Conservation (phyloP, 1,139 yeast species). For the Kluyveromyces sp. region DNA sequence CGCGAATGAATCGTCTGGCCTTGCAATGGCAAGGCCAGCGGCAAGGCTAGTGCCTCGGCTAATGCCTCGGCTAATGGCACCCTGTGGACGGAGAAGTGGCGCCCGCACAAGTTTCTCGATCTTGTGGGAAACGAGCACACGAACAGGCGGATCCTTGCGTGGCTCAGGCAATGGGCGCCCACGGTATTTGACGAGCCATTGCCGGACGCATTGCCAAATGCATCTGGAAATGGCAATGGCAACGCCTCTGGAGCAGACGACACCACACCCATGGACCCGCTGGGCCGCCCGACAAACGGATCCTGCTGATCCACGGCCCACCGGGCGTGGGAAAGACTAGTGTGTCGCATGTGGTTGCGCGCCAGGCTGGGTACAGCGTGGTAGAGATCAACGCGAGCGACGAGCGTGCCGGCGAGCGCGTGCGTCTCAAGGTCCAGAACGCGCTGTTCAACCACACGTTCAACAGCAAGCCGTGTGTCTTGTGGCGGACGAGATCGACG, state of each 20-base stretch:
- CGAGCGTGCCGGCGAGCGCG: conserved; percentile 53
- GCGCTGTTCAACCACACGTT: conserved; percentile 60
- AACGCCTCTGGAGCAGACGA: conserved; percentile 7
- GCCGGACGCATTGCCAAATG: conserved; percentile 10
- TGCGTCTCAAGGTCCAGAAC: conserved; percentile 56
- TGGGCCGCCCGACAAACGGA: conserved; percentile 63
- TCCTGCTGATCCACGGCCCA: conserved; percentile 79
- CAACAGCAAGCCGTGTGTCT: conserved; percentile 57
- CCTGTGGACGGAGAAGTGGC: conserved; percentile 77
- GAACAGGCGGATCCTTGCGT: conserved; percentile 61
- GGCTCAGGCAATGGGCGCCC: conserved; percentile 79
- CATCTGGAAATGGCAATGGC: conserved; percentile 1
- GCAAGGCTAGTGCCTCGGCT: not conserved
- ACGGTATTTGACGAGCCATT: conserved; percentile 49
- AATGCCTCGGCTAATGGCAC: not conserved
- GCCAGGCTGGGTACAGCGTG: conserved; percentile 71
- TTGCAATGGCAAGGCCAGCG: not conserved
- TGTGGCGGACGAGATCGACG: conserved; percentile 86
- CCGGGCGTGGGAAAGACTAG: conserved; percentile 96
- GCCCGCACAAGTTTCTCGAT: conserved; percentile 68
- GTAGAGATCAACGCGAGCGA: conserved; percentile 91
- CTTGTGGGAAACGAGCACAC: conserved; percentile 74
- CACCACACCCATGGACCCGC: conserved; percentile 37
- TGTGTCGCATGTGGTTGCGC: conserved; percentile 76
- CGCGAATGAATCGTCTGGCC: no score